Percentiles rank a stretch among this genome's conserved stretches.
Evolutionary conservation across 495 filamentous ascomycete species (phyloP).

Genomic region (Pyronema omphalodes): DNA sequence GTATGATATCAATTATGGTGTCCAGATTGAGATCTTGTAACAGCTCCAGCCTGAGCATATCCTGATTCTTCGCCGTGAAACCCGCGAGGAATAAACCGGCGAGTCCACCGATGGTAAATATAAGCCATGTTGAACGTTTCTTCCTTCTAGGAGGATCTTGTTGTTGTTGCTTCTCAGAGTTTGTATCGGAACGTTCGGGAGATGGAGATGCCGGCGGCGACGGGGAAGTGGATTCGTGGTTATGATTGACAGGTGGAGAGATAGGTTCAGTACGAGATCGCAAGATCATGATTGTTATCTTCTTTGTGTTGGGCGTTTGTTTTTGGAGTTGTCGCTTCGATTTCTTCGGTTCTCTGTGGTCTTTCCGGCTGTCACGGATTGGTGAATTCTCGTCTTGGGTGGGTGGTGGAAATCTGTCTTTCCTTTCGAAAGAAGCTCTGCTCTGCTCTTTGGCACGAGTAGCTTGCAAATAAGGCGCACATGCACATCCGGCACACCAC

Average conservation of each 20-base stretch:
- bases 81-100: conserved; percentile 17
- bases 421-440: too few species aligned
- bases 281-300: not conserved
- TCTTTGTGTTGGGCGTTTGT: too few species aligned
- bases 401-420: too few species aligned
- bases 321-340: too few species aligned
- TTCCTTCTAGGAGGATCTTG: conserved; percentile 4
- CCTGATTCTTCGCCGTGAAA: conserved; percentile 17
- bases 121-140: conserved; percentile 13
- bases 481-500: too few species aligned
- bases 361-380: too few species aligned
- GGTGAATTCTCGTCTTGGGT: too few species aligned
- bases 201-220: not conserved
- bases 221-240: not conserved
- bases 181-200: not conserved
- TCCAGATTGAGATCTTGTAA: conserved; percentile 18
- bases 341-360: too few species aligned
- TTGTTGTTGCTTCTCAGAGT: not conserved
- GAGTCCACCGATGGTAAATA: conserved; percentile 20
- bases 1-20: conserved; percentile 46
- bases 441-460: too few species aligned
- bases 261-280: not conserved
- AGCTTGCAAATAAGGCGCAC: too few species aligned
- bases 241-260: not conserved
- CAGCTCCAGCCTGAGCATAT: conserved; percentile 10